A percentile compares a stretch with the other conserved stretches of the same genome.
Evolutionary conservation across 1,284 basidiomycete genomes (phyloP).

Genomic region (Clitocybe nebularis): DNA sequence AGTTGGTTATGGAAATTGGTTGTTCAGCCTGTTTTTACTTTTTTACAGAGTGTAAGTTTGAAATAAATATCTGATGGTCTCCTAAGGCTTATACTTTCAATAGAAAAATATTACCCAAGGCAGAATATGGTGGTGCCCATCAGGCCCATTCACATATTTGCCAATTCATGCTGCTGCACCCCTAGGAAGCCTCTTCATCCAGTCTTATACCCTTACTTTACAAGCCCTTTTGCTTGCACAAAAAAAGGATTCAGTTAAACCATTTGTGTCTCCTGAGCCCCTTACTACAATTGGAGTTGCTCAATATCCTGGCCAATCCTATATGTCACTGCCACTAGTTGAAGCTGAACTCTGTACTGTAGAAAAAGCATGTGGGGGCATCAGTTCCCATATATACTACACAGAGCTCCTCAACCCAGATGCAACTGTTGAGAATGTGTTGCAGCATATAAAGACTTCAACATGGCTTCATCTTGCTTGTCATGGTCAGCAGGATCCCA

Average conservation of each 20-base stretch:
- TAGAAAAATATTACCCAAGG: conserved; percentile 6
- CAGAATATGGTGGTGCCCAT: conserved; percentile 18
- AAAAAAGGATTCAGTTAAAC: not conserved
- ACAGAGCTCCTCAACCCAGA: conserved; percentile 1
- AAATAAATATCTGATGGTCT: not conserved
- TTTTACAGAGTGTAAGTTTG: conserved; percentile 1
- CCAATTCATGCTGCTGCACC: conserved; percentile 15
- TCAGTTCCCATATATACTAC: not conserved
- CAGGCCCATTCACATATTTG: conserved; percentile 13
- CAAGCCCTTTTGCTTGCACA: conserved; percentile 6
- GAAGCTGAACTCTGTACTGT: conserved; percentile 4
- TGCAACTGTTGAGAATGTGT: conserved; percentile 9
- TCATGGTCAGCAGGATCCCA: conserved; percentile 14
- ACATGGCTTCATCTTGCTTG: conserved; percentile 17
- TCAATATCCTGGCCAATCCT: not conserved
- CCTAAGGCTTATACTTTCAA: no score
- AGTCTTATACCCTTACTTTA: conserved; percentile 9
- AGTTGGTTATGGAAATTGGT: conserved; percentile 4
- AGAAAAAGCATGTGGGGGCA: not conserved
- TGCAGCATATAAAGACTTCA: conserved; percentile 7
- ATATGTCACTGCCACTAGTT: not conserved
- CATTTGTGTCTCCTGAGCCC: not conserved
- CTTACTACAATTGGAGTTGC: conserved; percentile 6
- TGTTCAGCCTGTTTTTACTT: conserved; percentile 7
- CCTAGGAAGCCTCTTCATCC: not conserved